Conservation (phyloP, 441 rosid species). For the Metrosideros polymorpha region DNA sequence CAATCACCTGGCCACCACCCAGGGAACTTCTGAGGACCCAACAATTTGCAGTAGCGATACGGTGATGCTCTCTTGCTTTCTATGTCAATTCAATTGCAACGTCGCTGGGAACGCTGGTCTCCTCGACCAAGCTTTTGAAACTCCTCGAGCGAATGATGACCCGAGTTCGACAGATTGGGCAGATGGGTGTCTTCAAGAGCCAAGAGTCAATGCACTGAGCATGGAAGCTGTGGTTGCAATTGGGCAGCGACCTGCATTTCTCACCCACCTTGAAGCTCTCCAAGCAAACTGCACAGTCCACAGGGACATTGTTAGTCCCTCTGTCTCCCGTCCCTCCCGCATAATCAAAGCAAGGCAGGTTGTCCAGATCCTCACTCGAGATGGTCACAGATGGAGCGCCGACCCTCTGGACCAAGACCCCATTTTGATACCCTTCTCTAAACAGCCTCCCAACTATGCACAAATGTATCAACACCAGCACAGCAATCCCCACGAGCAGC, state of each 20-base stretch:
- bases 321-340: constrained; percentile 11
- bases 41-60: background rate
- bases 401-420: background rate
- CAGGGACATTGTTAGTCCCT: background rate
- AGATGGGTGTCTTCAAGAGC: constrained; percentile 40
- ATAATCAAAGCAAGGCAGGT: constrained; percentile 38
- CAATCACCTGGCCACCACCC: background rate
- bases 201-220: constrained; percentile 42
- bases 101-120: background rate
- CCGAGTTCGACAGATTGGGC: constrained; percentile 39
- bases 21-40: background rate
- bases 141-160: background rate
- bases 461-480: constrained; percentile 28
- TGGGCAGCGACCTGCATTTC: constrained; percentile 39
- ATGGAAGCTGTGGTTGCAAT: constrained; percentile 44
- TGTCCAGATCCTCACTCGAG: constrained; percentile 32
- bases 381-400: constrained; percentile 3
- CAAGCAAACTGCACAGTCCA: constrained; percentile 54
- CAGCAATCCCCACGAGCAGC: constrained; percentile 27
- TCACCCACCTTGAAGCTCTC: constrained; percentile 46
- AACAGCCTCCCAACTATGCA: constrained; percentile 26
- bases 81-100: background rate
- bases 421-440: constrained; percentile 5
- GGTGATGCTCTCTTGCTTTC: background rate
- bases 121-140: background rate